Percentiles rank a stretch among this genome's conserved stretches.
phyloP scores from a whole-genome alignment of 2,329 filamentous ascomycete genomes.

The Biscogniauxia mediterranea region DNA sequence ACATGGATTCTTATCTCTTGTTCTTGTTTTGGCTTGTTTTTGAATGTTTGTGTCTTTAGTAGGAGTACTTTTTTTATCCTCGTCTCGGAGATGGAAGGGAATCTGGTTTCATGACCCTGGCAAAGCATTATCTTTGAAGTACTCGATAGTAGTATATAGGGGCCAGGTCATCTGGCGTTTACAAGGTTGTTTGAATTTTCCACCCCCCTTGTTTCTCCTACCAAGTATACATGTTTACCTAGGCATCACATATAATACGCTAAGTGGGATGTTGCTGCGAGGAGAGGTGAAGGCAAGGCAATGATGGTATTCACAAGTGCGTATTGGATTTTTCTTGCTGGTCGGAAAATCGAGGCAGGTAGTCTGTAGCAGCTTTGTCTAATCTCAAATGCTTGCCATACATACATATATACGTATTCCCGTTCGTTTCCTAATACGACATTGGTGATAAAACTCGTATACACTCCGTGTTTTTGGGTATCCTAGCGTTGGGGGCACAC shows the following conservation, averaged over 20 bases:
- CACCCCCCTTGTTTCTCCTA: too few species aligned
- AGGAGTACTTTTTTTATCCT: not conserved
- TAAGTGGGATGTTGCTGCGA: not conserved
- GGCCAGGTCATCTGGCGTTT: conserved; percentile 15
- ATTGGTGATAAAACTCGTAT: not conserved
- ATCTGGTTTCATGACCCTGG: not conserved
- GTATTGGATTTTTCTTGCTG: not conserved
- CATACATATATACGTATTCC: too few species aligned
- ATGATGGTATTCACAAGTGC: not conserved
- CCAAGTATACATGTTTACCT: not conserved
- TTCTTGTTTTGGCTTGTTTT: not conserved
- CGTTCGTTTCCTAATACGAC: too few species aligned
- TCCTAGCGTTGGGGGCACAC: not conserved
- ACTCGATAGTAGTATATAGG: conserved; percentile 12
- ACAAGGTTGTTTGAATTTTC: conserved; percentile 3
- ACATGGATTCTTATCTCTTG: not conserved
- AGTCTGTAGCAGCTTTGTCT: too few species aligned
- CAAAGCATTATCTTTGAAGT: conserved; percentile 1
- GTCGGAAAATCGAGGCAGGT: not conserved
- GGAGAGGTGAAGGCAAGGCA: not conserved
- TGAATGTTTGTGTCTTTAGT: too few species aligned
- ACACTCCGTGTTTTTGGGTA: not conserved
- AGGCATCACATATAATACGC: not conserved
- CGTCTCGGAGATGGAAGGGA: conserved; percentile 2
- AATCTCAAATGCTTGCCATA: too few species aligned